Evolutionary conservation across 2,329 filamentous ascomycete genomes (phyloP).

Genomic region (Balansia obtecta): DNA sequence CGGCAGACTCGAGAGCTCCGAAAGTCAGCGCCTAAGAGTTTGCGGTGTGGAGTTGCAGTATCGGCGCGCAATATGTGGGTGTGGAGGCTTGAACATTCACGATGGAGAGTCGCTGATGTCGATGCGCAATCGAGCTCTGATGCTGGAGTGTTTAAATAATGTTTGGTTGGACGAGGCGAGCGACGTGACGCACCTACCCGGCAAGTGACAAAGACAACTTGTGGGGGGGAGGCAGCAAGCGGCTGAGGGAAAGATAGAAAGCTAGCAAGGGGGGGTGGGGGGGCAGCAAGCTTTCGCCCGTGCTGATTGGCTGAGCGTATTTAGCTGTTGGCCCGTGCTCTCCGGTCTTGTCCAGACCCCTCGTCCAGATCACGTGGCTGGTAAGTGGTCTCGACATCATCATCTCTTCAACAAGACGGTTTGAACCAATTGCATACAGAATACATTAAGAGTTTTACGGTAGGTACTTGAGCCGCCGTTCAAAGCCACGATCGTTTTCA

Average conservation of each 20-base stretch:
- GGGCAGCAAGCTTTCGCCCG: background rate
- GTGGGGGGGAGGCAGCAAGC: background rate
- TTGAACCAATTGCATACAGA: too few species aligned
- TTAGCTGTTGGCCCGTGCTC: background rate
- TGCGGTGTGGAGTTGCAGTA: background rate
- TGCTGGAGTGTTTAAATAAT: background rate
- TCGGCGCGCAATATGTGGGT: background rate
- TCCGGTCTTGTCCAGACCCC: background rate
- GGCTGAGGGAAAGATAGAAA: background rate
- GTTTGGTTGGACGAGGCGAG: background rate
- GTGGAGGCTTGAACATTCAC: too few species aligned
- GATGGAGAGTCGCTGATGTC: background rate
- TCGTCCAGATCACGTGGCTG: constrained; percentile 1
- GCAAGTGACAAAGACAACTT: constrained; percentile 3
- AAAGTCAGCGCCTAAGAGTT: background rate
- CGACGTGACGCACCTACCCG: constrained; percentile 5
- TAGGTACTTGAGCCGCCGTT: too few species aligned
- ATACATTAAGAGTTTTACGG: too few species aligned
- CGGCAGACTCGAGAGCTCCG: background rate
- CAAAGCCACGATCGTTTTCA: too few species aligned
- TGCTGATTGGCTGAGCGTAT: background rate
- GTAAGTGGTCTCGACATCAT: background rate
- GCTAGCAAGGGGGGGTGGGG: background rate
- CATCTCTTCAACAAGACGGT: too few species aligned
- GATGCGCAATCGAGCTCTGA: background rate